phyloP scores from a whole-genome alignment of 2,329 filamentous ascomycete genomes.

The Phaeophleospora eucalypticola region DNA sequence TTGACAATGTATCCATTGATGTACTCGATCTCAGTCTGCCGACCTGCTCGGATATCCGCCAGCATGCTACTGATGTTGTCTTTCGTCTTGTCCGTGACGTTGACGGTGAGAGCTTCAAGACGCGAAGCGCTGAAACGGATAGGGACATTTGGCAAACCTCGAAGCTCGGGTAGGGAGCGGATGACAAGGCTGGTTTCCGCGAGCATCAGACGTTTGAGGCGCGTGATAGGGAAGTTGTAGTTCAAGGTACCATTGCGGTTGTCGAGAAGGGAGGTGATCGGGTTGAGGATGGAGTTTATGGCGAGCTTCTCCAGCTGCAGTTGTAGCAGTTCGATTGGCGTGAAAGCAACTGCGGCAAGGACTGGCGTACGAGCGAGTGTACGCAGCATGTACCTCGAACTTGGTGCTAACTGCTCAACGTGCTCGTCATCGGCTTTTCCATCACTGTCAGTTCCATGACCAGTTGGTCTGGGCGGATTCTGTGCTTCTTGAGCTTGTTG shows the following conservation, averaged over 20 bases:
- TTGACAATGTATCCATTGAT: slow-evolving; percentile 84
- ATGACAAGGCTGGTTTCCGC: slow-evolving; percentile 72
- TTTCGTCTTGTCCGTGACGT: slow-evolving; percentile 52
- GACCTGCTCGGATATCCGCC: slow-evolving; percentile 57
- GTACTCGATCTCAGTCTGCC: slow-evolving; percentile 71
- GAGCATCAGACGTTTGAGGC: slow-evolving; percentile 66
- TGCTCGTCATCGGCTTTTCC: slow-evolving; percentile 13
- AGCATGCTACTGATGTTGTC: slow-evolving; percentile 65
- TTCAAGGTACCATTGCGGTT: slow-evolving; percentile 68
- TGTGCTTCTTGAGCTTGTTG: slow-evolving; percentile 3
- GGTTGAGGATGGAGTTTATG: slow-evolving; percentile 72
- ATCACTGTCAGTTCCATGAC: slow-evolving; percentile 15
- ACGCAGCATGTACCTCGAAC: slow-evolving; percentile 59
- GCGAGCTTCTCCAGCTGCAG: slow-evolving; percentile 76
- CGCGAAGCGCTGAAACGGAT: slow-evolving; percentile 59
- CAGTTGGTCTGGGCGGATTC: slow-evolving; percentile 7
- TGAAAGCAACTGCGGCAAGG: slow-evolving; percentile 58
- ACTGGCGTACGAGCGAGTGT: slow-evolving; percentile 60
- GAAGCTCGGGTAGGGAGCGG: slow-evolving; percentile 68
- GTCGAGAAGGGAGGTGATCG: slow-evolving; percentile 75
- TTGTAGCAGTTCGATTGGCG: slow-evolving; percentile 60
- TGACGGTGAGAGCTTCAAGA: slow-evolving; percentile 57
- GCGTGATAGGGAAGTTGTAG: slow-evolving; percentile 61
- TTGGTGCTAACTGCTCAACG: slow-evolving; percentile 29
- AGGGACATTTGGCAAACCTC: slow-evolving; percentile 55